Percentiles rank a stretch among this genome's conserved stretches.
Evolutionary conservation across 1,284 basidiomycete species (phyloP).

Genomic region (Melanopsichium pennsylvanicum): DNA sequence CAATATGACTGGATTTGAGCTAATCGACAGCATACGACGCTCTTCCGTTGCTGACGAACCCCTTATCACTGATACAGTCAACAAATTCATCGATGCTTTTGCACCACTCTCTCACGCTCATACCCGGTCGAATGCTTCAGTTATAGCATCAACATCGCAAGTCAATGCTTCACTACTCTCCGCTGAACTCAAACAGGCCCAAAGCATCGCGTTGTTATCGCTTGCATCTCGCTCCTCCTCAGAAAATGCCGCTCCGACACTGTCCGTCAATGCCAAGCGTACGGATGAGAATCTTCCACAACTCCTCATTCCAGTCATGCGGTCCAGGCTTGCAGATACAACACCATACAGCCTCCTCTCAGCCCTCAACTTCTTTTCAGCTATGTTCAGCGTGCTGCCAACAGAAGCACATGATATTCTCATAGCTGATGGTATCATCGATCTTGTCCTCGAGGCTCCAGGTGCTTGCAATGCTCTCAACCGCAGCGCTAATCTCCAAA

Average conservation of each 20-base stretch:
- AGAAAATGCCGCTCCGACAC: too few relatives aligned
- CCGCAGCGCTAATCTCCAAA: too few relatives aligned
- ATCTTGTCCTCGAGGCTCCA: slow-evolving; percentile 30
- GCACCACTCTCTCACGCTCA: slow-evolving; percentile 16
- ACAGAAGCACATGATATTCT: slow-evolving; percentile 34
- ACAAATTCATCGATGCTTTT: slow-evolving; percentile 35
- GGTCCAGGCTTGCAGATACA: slow-evolving; percentile 35
- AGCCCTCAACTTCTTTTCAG: slow-evolving; percentile 31
- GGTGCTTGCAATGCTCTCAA: slow-evolving; percentile 21
- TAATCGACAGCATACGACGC: slow-evolving; percentile 19
- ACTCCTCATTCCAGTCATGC: slow-evolving; percentile 32
- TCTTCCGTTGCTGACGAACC: slow-evolving; percentile 39
- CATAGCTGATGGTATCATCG: slow-evolving; percentile 24
- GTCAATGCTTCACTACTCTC: background rate
- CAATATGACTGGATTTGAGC: too few relatives aligned
- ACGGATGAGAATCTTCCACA: slow-evolving; percentile 28
- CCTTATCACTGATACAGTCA: slow-evolving; percentile 32
- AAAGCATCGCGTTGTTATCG: slow-evolving; percentile 24
- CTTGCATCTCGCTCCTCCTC: slow-evolving; percentile 33
- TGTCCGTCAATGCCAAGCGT: too few relatives aligned
- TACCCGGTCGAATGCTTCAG: background rate
- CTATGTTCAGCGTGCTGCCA: slow-evolving; percentile 29
- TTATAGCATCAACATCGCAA: background rate
- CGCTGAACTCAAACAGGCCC: slow-evolving; percentile 21
- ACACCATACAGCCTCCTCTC: slow-evolving; percentile 33